These are phyloP conservation scores for Phylloporus sp. DNA, from an alignment of 768 basidiomycete genomes.

Conservation along the genomic window DNA sequence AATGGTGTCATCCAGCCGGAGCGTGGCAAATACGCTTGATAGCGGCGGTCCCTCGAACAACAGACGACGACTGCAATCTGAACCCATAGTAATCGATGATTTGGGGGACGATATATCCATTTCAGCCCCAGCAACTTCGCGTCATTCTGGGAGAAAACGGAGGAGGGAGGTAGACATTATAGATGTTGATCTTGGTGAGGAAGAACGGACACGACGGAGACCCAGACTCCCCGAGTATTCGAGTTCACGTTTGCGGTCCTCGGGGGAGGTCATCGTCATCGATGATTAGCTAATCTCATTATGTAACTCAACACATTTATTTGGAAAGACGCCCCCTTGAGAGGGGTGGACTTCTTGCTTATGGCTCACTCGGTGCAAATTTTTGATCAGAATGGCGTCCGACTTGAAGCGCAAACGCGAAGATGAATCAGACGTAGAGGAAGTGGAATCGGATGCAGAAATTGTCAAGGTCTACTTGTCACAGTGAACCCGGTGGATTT, in stretches of 20 bases:
- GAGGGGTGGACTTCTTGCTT: slow-evolving; percentile 9
- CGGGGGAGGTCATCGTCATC: slow-evolving; percentile 45
- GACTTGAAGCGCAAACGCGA: slow-evolving; percentile 29
- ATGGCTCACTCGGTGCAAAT: neutral
- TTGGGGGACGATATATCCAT: slow-evolving; percentile 26
- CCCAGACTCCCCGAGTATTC: slow-evolving; percentile 13
- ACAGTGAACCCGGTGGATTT: neutral
- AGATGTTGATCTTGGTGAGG: slow-evolving; percentile 31
- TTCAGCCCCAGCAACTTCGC: neutral
- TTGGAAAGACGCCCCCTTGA: neutral
- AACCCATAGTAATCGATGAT: slow-evolving; percentile 31
- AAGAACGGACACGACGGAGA: slow-evolving; percentile 21
- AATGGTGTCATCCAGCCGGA: slow-evolving; percentile 5
- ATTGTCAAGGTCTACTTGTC: slow-evolving; percentile 13
- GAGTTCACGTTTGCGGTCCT: slow-evolving; percentile 14
- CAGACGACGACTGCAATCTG: slow-evolving; percentile 12
- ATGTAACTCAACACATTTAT: neutral
- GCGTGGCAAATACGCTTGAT: neutral
- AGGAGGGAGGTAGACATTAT: slow-evolving; percentile 27
- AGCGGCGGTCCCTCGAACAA: slow-evolving; percentile 14
- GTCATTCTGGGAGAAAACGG: slow-evolving; percentile 33
- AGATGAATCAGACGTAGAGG: slow-evolving; percentile 2
- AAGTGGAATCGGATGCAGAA: neutral
- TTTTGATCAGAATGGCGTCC: slow-evolving; percentile 17
- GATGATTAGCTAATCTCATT: slow-evolving; percentile 28